phyloP scores from a whole-genome alignment of 148 eudicot species.

The Spergularia bocconei region DNA sequence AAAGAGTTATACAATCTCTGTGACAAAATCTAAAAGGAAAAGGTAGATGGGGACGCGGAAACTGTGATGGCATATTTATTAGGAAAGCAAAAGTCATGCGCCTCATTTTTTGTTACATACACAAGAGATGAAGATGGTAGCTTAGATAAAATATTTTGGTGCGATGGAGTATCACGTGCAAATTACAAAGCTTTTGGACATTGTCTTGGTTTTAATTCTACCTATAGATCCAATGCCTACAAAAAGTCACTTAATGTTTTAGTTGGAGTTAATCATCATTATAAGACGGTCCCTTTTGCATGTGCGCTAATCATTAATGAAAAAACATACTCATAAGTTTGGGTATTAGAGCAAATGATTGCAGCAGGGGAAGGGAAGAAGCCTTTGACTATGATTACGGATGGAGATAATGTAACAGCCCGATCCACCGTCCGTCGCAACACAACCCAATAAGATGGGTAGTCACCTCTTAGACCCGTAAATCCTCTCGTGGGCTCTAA shows the following conservation, averaged over 20 bases:
- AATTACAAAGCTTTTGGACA: neutral
- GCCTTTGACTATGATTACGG: neutral
- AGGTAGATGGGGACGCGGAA: neutral
- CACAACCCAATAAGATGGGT: too few relatives aligned
- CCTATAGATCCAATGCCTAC: neutral
- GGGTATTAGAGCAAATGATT: neutral
- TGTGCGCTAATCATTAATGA: neutral
- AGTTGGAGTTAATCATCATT: neutral
- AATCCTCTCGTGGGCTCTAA: too few relatives aligned
- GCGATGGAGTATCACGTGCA: neutral
- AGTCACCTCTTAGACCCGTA: too few relatives aligned
- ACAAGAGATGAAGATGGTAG: neutral
- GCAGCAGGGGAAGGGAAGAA: neutral
- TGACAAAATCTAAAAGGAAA: too few relatives aligned
- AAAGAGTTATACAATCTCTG: too few relatives aligned
- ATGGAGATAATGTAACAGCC: slow-evolving; percentile 12
- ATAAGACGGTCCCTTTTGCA: neutral
- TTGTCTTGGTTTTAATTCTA: neutral
- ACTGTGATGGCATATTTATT: neutral
- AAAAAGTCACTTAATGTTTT: neutral
- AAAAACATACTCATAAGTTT: neutral
- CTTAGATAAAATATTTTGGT: neutral
- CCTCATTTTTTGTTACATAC: neutral
- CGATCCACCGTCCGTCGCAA: too few relatives aligned
- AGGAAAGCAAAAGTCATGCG: neutral